Evolutionary conservation across 371 early-diverging fungal genomes (phyloP).

Genomic region (Mortierella sp.): DNA sequence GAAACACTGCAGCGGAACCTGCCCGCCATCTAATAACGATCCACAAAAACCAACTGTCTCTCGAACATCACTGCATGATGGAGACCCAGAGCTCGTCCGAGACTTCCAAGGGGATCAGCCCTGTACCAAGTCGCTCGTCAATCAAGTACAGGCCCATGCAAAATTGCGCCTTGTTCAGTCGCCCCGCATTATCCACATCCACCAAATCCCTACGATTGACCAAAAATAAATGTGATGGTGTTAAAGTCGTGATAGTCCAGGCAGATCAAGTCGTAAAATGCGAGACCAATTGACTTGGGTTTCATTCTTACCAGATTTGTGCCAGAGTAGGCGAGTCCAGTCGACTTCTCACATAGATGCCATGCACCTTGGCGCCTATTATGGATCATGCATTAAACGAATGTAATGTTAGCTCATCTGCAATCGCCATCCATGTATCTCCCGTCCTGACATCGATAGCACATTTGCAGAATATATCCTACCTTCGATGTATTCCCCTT

Average conservation of each 20-base stretch:
- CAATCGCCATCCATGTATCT: too few relatives aligned
- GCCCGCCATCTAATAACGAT: not conserved
- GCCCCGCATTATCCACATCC: slow-evolving; percentile 45
- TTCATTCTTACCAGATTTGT: slow-evolving; percentile 49
- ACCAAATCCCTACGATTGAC: slow-evolving; percentile 33
- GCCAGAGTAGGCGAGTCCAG: slow-evolving; percentile 53
- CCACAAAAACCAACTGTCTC: not conserved
- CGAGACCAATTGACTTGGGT: not conserved
- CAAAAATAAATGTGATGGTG: not conserved
- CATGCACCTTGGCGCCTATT: slow-evolving; percentile 43
- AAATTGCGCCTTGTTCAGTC: slow-evolving; percentile 44
- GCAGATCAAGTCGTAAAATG: not conserved
- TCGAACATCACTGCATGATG: slow-evolving; percentile 28
- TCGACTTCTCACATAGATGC: slow-evolving; percentile 45
- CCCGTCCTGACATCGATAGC: too few relatives aligned
- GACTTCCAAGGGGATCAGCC: slow-evolving; percentile 47
- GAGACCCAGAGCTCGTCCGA: slow-evolving; percentile 53
- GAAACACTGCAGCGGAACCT: not conserved
- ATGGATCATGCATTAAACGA: not conserved
- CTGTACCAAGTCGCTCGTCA: slow-evolving; percentile 51
- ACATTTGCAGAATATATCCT: not conserved
- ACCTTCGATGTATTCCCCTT: slow-evolving; percentile 47
- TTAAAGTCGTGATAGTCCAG: not conserved
- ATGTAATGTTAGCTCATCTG: too few relatives aligned
- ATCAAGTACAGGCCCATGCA: slow-evolving; percentile 55